These are phyloP conservation scores for Shiraia bambusicola DNA, from an alignment of 2,329 filamentous ascomycete genomes.

Conservation along the genomic window DNA sequence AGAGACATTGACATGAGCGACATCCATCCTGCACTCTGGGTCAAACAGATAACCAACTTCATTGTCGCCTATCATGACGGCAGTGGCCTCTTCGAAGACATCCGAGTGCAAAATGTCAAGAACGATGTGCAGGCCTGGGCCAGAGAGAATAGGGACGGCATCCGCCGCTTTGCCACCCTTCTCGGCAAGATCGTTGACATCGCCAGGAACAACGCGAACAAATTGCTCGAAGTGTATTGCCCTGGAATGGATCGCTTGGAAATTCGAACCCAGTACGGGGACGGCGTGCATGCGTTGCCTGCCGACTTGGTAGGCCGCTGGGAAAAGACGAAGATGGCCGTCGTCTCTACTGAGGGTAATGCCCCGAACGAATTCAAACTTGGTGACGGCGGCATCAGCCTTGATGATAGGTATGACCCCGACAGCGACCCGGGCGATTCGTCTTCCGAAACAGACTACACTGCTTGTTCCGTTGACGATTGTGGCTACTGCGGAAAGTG, in stretches of 20 bases:
- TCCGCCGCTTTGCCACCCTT: constrained; percentile 31
- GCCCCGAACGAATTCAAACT: background rate
- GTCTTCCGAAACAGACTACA: constrained; percentile 33
- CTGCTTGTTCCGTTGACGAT: constrained; percentile 38
- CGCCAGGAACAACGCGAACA: constrained; percentile 17
- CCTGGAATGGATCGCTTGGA: constrained; percentile 36
- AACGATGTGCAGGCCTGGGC: constrained; percentile 48
- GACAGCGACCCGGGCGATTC: constrained; percentile 26
- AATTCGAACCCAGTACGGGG: constrained; percentile 34
- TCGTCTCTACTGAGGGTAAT: background rate
- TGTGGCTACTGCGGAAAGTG: constrained; percentile 45
- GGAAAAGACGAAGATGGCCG: background rate
- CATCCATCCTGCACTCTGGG: constrained; percentile 52
- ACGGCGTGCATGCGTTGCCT: constrained; percentile 29
- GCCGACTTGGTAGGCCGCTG: constrained; percentile 8
- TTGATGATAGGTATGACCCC: constrained; percentile 1
- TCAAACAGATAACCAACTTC: constrained; percentile 55
- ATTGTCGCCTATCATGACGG: constrained; percentile 53
- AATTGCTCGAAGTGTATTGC: constrained; percentile 40
- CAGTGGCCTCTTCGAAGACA: constrained; percentile 47
- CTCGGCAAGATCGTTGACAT: constrained; percentile 35
- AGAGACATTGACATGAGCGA: constrained; percentile 43
- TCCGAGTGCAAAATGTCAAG: constrained; percentile 44
- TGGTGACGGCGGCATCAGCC: background rate
- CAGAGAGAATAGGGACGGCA: constrained; percentile 33